Evolutionary conservation across 2,329 filamentous ascomycete species (phyloP), one percentile per base, ranked within the genome.

Genomic region (Colletotrichum abscissum): DNA sequence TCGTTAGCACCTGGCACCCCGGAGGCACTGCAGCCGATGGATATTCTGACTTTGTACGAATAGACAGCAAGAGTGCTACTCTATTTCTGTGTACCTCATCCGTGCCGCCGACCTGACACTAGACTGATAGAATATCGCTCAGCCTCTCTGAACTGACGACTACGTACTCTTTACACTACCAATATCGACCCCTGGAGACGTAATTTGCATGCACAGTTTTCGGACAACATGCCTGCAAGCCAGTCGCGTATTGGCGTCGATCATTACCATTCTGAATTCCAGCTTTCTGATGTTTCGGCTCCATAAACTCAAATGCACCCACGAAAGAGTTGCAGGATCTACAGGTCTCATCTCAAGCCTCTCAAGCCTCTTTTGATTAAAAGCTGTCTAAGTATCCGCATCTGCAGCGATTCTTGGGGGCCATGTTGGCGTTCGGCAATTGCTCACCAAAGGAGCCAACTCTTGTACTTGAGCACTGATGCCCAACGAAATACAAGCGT

Each of bases 261-360:
- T 73, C 70, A 24, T 60, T 73, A 24, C 67, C 55, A 3, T 54
- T 65, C n/a, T 58, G 8, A 22, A 60, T 60, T 7, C 24, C 46
- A 38, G 19, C 42, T 59, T 60, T 33, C 33, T 62, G 33, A 64
- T 73, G 66, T 73, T 65, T 70, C 67, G 60, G 67, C 60, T 62
- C 70, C 67, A 70, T 60, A 64, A 68, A 69, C 67, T 60, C 59
- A 59, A 70, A 57, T 62, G 60, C 55, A 70, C 60, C 46, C 42
- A 62, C 60, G 54, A 55, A 55, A 69, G 42, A 65, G 60, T 60
- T 46, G 55, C 70, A 70, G 60, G 67, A 73, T 73, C 70, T 73
- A 70, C 60, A 35, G 60, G 70, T 64, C 59, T 73, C 67, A 73
- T 73, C 70, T 73, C 59, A 73, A 63, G 66, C 70, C 55, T 73